Base-by-base conservation (phyloP, 768 basidiomycete species). In the Pulveroboletus sp. region DNA sequence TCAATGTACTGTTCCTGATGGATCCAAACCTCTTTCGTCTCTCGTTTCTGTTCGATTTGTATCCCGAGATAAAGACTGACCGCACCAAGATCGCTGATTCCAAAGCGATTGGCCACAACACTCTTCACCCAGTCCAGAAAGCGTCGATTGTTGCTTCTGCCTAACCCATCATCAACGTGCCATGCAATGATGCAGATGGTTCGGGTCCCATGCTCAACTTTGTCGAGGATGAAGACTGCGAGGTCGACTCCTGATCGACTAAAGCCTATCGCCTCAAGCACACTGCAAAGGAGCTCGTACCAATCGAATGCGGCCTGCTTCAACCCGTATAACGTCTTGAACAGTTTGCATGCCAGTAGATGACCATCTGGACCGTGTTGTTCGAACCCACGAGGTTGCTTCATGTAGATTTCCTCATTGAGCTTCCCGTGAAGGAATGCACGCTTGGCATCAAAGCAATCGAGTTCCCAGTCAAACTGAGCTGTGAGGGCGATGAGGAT, bases 321-420 rank as follows among this genome's bases (percentile, higher is more conserved):
- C 5, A 47, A 21, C 2, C 45, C 31, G 8, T 47, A 47, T 8
- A 47, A 24, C 2, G 43, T 35, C 12, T 19, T 37, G 59, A 47
- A n/a, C 2, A 51, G 3, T 1, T n/a, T 8, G 24, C 40, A 33
- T 1, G 29, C 40, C 0, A 49, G 29, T 14, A 36, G 24, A 7
- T 7, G 17, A 8, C 48, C 40, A 12, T 2, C 27, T 5, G 4
- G 19, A 25, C 25, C 32, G 31, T 14, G 25, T 19, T 64, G 62
- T 10, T 63, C 37, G 43, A 64, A 72, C 0, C 68, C 63, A 0
- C 54, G 49, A 0, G 72, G 73, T 50, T 73, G 71, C 6, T 46
- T 31, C 65, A 75, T 71, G 40, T 69, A 75, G 0, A 75, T 70
- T 1, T 25, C 40, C 23, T 52, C 45, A 2, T 33, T 27, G 0